phyloP scores from a whole-genome alignment of 2,329 filamentous ascomycete genomes.

The Talaromyces sp. region DNA sequence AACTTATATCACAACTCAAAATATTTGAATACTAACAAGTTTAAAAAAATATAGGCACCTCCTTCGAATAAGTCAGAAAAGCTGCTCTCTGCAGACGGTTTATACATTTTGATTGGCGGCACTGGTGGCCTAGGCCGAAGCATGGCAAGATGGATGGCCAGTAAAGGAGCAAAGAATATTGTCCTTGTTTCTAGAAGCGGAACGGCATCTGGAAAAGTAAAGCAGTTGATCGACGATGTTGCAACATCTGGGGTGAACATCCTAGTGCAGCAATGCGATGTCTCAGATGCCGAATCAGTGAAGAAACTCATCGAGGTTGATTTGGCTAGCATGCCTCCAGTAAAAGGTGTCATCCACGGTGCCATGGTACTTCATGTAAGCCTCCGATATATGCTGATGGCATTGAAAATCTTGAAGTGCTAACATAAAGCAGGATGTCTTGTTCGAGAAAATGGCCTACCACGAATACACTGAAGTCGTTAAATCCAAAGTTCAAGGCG shows the following conservation, averaged over 20 bases:
- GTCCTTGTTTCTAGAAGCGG: not conserved
- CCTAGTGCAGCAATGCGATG: not conserved
- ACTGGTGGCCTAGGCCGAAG: not conserved
- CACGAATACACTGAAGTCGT: conserved; percentile 22
- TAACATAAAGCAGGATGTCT: not conserved
- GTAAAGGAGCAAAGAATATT: not conserved
- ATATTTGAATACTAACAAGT: not conserved
- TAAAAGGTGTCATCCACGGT: not conserved
- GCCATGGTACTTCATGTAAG: not conserved
- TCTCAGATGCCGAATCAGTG: not conserved
- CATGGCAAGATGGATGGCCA: not conserved
- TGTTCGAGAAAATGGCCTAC: conserved; percentile 20
- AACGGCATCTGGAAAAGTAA: not conserved
- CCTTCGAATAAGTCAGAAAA: not conserved
- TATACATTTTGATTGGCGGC: not conserved
- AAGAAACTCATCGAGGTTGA: not conserved
- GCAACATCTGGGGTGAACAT: not conserved
- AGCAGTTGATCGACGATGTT: not conserved
- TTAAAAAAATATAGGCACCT: not conserved
- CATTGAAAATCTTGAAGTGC: not conserved
- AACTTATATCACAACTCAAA: not conserved
- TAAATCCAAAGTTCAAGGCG: conserved; percentile 24
- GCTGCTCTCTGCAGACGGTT: not conserved
- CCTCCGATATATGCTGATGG: not conserved
- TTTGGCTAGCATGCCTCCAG: not conserved